Evolutionary conservation across 2,329 filamentous ascomycete genomes (phyloP).

Genomic region (Zalaria obscura): DNA sequence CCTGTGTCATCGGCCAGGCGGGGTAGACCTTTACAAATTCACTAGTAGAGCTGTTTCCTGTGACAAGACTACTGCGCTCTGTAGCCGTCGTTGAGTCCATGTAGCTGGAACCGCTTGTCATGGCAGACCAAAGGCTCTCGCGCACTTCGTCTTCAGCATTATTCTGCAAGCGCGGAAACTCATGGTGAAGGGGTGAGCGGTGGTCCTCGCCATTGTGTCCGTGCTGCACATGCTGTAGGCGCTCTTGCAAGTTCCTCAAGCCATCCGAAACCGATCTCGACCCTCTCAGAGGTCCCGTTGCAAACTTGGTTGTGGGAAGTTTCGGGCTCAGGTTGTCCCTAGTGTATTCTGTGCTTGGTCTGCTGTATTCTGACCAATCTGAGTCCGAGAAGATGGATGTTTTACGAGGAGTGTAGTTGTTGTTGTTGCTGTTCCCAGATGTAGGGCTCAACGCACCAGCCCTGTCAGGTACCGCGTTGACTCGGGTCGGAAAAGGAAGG

Average conservation of each 20-base stretch:
- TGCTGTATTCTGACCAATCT: conserved; percentile 1
- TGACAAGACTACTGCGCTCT: conserved; percentile 68
- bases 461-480: background rate
- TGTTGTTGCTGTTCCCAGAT: background rate
- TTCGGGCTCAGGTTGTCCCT: too few species aligned
- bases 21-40: conserved; percentile 46
- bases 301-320: background rate
- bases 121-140: conserved; percentile 44
- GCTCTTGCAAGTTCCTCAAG: conserved; percentile 15
- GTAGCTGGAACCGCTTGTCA: conserved; percentile 45
- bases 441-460: background rate
- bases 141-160: conserved; percentile 29
- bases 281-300: conserved; percentile 3
- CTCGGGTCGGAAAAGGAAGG: conserved; percentile 1
- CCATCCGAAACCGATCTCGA: conserved; percentile 23
- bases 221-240: conserved; percentile 18
- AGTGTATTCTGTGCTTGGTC: background rate
- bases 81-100: conserved; percentile 49
- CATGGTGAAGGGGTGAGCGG: background rate
- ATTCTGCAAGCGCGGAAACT: conserved; percentile 21
- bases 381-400: background rate
- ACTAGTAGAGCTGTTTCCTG: conserved; percentile 62
- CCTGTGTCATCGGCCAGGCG: conserved; percentile 12
- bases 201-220: conserved; percentile 2
- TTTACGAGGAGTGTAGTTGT: background rate